These are phyloP conservation scores for Paracorniculantispora psalliotae DNA, from an alignment of 2,329 filamentous ascomycete species.

Conservation along the genomic window DNA sequence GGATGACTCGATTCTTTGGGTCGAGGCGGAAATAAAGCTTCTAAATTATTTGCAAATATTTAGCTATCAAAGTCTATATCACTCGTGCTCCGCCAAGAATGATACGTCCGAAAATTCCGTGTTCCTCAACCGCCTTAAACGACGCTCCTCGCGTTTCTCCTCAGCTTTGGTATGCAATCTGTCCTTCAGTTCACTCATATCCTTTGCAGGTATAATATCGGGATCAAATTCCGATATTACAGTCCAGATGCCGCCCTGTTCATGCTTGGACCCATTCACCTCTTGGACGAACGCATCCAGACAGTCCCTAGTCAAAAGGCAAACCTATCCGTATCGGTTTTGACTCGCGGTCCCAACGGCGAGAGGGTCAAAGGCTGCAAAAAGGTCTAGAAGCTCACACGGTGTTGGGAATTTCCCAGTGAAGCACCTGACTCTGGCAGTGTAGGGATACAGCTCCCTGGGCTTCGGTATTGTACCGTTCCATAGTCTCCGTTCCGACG, in stretches of 20 bases:
- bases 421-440: not conserved
- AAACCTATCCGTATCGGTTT: slow-evolving; percentile 1
- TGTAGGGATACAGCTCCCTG: slow-evolving; percentile 5
- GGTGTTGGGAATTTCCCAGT: not conserved
- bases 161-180: not conserved
- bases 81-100: too few relatives aligned
- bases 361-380: not conserved
- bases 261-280: not conserved
- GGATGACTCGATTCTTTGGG: too few relatives aligned
- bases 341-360: not conserved
- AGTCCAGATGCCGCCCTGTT: not conserved
- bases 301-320: not conserved
- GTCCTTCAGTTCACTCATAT: not conserved
- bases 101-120: too few relatives aligned
- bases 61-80: too few relatives aligned
- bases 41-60: too few relatives aligned
- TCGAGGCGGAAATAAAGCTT: too few relatives aligned
- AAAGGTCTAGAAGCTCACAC: not conserved
- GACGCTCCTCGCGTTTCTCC: slow-evolving; percentile 8
- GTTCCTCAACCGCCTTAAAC: not conserved
- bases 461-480: not conserved
- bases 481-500: not conserved
- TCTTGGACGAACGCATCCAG: not conserved
- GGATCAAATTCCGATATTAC: not conserved
- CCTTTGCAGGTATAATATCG: not conserved